A percentile compares a stretch with the other conserved stretches of the same genome.
Evolutionary conservation across 805 yeast genomes (phyloP).

Genomic region (Schwanniomyces polymorphus): DNA sequence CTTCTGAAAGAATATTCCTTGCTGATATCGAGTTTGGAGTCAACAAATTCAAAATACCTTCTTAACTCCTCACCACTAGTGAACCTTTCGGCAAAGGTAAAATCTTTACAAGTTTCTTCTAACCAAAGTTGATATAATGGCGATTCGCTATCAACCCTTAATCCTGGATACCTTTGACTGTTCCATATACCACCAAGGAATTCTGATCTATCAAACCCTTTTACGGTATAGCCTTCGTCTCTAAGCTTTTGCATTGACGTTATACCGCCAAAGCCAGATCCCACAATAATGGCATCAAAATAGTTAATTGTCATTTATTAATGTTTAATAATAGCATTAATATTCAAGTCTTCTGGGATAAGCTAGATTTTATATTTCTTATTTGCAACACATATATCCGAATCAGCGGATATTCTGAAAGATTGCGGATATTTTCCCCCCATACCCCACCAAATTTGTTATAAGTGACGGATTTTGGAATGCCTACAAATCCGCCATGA

Average conservation of each 20-base stretch:
- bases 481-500: no score
- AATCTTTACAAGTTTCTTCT: constrained; percentile 20
- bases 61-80: constrained; percentile 23
- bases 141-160: constrained; percentile 24
- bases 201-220: constrained; percentile 9
- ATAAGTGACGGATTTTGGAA: no score
- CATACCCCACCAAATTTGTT: no score
- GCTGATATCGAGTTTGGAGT: constrained; percentile 16
- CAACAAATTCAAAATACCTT: constrained; percentile 22
- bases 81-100: constrained; percentile 21
- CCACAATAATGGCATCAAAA: constrained; percentile 10
- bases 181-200: constrained; percentile 17
- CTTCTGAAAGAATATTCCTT: constrained; percentile 19
- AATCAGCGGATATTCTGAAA: no score
- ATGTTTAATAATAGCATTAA: not conserved
- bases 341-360: no score
- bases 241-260: constrained; percentile 9
- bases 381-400: no score
- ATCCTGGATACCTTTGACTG: constrained; percentile 15
- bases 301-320: not conserved
- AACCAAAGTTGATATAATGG: constrained; percentile 23
- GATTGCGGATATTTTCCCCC: no score
- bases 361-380: no score
- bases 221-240: constrained; percentile 10
- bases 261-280: constrained; percentile 16